Percentiles rank a stretch among this genome's conserved stretches.
These are phyloP conservation scores for Colletotrichum camelliae DNA, from an alignment of 2,329 filamentous ascomycete species.

Conservation along the genomic window DNA sequence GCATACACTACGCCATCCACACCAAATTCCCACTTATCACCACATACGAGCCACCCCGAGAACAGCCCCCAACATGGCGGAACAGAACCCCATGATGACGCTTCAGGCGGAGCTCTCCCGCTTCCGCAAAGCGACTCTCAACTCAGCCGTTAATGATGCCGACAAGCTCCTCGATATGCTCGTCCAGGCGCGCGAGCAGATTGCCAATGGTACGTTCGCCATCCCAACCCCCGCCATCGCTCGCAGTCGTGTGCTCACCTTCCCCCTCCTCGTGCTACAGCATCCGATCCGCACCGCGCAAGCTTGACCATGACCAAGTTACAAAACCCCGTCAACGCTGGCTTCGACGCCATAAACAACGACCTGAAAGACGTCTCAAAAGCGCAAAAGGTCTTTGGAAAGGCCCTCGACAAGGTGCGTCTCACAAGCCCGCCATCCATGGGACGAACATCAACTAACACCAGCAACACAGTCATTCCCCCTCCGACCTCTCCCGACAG, in stretches of 20 bases:
- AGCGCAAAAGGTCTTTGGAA: constrained; percentile 82
- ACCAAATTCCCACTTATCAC: background rate
- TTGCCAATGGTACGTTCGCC: constrained; percentile 66
- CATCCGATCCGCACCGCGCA: constrained; percentile 70
- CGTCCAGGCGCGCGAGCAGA: constrained; percentile 72
- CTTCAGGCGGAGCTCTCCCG: constrained; percentile 78
- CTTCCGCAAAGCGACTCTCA: constrained; percentile 72
- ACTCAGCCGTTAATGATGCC: constrained; percentile 77
- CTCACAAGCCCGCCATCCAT: background rate
- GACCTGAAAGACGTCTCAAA: constrained; percentile 85
- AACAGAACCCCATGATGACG: constrained; percentile 52
- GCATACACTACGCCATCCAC: background rate
- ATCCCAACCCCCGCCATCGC: constrained; percentile 4
- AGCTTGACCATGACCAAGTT: constrained; percentile 81
- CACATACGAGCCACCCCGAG: background rate
- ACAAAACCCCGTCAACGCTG: constrained; percentile 82
- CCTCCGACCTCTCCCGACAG: constrained; percentile 71
- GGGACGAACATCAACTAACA: constrained; percentile 18
- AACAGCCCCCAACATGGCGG: constrained; percentile 32
- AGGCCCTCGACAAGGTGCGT: constrained; percentile 79
- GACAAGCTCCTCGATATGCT: constrained; percentile 84
- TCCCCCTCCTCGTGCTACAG: constrained; percentile 25
- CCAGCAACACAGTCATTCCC: constrained; percentile 36
- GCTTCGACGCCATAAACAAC: constrained; percentile 80
- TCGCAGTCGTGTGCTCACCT: constrained; percentile 14